Conservation (phyloP, 345 rosid species). For the Eucalyptus cloeziana region DNA sequence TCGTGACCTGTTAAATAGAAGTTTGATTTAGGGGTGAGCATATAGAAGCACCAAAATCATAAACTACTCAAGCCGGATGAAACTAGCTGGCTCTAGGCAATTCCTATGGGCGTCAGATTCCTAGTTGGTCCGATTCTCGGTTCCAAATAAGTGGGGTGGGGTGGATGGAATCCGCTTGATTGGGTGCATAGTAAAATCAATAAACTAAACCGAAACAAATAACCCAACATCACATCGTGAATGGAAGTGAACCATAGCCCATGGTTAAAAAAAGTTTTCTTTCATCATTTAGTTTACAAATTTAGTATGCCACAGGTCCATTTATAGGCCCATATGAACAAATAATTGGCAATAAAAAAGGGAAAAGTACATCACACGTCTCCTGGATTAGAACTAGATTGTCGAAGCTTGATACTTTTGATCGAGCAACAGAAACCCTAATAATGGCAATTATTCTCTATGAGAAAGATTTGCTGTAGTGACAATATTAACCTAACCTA, state of each 20-base stretch:
- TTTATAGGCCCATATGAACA: neutral
- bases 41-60: too few species aligned
- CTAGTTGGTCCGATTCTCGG: too few species aligned
- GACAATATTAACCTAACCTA: neutral
- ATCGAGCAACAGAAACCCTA: neutral
- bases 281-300: neutral
- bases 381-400: neutral
- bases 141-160: too few species aligned
- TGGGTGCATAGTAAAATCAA: neutral
- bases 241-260: neutral
- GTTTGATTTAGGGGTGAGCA: neutral
- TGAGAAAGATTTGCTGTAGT: neutral
- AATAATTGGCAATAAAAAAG: neutral
- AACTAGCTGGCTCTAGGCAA: too few species aligned
- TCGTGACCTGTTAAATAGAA: neutral
- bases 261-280: neutral
- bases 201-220: neutral
- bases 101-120: too few species aligned
- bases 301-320: neutral
- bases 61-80: accelerated
- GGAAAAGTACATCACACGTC: neutral
- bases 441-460: neutral
- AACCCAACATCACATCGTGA: neutral
- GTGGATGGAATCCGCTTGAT: too few species aligned
- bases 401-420: neutral